Evolutionary conservation across 495 filamentous ascomycete genomes (phyloP), one percentile per base, ranked within the genome.

Genomic region (Penicillium psychrofluorescens): DNA sequence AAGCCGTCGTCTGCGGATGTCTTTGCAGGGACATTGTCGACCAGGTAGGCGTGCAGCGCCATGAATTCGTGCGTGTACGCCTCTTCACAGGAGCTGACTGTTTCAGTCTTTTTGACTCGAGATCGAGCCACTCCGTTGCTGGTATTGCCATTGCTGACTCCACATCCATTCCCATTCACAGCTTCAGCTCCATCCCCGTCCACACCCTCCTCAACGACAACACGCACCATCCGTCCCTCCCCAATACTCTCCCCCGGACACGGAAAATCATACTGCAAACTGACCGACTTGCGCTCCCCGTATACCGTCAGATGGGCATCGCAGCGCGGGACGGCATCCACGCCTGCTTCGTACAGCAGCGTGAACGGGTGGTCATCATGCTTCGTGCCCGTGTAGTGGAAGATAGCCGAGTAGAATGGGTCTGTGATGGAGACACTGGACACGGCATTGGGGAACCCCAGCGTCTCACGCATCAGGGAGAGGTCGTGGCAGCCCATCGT

Each of bases 251-350:
- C 38, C 3, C 46, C 36, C 5, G 74, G 64, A 46, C 71, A 74
- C 0, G 76, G 78, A 1, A 76, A 71, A 30, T 79, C 66, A 50
- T 77, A 81, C 31, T 68, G 38, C 3, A 82, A 52, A 11, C 46
- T 63, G 7, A 70, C 39, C 0, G 64, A 66, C 62, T 80, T 82
- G 4, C 55, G 55, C 35, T 63, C 51, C 3, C 68, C 67, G 46
- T 78, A 80, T 1, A 82, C 60, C 8, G 68, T 71, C 2, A 83
- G 40, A 53, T 78, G 75, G 0, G 79, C 72, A 50, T 83, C 79
- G 41, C 78, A 79, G 0, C 67, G 45, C 6, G 78, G 74, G 2
- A 83, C 68, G 4, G 54, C 50, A 44, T 80, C 67, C 29, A 78
- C 65, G 2, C 79, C 77, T 1, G 63, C 68, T 49, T 82, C 78